phyloP scores from a whole-genome alignment of 768 basidiomycete genomes.

The Serendipita sp. region DNA sequence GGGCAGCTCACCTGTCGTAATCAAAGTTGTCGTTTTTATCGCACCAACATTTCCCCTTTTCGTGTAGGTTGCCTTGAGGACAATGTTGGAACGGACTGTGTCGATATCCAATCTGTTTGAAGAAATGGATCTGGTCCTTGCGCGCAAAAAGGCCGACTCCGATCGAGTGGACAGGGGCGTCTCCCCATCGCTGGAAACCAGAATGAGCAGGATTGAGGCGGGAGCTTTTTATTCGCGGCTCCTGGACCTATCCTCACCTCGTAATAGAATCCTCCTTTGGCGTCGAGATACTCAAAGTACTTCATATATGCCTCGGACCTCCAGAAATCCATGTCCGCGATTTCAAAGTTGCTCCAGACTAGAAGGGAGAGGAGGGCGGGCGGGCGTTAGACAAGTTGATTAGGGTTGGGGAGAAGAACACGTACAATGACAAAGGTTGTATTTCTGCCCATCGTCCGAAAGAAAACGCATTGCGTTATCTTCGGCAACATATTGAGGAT shows the following conservation, averaged over 20 bases:
- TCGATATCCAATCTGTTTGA: conserved; percentile 52
- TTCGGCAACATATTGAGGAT: conserved; percentile 24
- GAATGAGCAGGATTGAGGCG: not conserved
- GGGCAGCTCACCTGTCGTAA: not conserved
- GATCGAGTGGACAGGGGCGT: conserved; percentile 36
- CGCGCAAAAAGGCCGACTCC: conserved; percentile 32
- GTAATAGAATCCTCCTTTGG: conserved; percentile 28
- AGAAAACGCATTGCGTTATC: conserved; percentile 28
- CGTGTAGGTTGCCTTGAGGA: conserved; percentile 25
- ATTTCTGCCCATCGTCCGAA: conserved; percentile 23
- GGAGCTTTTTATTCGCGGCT: too few relatives aligned
- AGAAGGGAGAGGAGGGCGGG: not conserved
- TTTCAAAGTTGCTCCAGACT: conserved; percentile 33
- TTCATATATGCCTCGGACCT: conserved; percentile 26
- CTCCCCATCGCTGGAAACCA: conserved; percentile 23
- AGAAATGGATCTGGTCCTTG: conserved; percentile 54
- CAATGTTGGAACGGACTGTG: conserved; percentile 45
- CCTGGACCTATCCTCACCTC: conserved; percentile 14
- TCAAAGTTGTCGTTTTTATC: conserved; percentile 40
- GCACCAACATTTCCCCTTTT: conserved; percentile 32
- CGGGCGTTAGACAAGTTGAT: not conserved
- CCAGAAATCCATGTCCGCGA: conserved; percentile 29
- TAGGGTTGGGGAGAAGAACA: not conserved
- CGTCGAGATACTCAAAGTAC: conserved; percentile 29
- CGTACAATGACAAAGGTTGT: conserved; percentile 24